Conservation (phyloP, 352 stramenopile species). For the Pythium coloratum region DNA sequence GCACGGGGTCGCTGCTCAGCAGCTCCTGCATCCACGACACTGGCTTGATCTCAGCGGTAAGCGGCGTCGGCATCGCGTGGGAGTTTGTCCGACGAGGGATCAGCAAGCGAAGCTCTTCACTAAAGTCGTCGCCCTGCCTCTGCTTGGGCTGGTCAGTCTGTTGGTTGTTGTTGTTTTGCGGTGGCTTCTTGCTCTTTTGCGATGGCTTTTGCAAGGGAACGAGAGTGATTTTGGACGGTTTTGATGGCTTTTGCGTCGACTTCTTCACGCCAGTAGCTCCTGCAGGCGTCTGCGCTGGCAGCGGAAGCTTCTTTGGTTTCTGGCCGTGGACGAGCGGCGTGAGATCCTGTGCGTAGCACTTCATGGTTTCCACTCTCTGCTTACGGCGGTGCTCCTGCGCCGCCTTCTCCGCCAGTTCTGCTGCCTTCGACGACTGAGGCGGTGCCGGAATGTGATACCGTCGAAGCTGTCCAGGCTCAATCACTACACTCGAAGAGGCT, state of each 20-base stretch:
- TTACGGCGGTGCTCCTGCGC: slow-evolving; percentile 36
- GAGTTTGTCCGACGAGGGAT: too few relatives aligned
- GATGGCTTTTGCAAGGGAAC: too few relatives aligned
- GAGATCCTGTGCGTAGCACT: slow-evolving; percentile 66
- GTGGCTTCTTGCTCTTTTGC: slow-evolving; percentile 1
- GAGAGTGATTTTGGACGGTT: too few relatives aligned
- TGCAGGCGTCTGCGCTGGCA: slow-evolving; percentile 12
- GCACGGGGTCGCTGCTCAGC: slow-evolving; percentile 28
- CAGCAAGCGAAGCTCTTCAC: background rate
- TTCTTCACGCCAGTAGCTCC: background rate
- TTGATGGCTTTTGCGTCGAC: background rate
- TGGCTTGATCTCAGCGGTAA: slow-evolving; percentile 67
- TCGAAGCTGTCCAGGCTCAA: slow-evolving; percentile 6
- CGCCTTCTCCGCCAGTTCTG: slow-evolving; percentile 13
- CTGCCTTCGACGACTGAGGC: background rate
- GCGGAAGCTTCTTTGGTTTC: slow-evolving; percentile 46
- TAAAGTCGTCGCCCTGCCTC: slow-evolving; percentile 25
- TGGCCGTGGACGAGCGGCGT: slow-evolving; percentile 51
- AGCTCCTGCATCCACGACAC: slow-evolving; percentile 57
- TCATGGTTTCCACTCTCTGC: slow-evolving; percentile 33
- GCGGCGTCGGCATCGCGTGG: slow-evolving; percentile 22
- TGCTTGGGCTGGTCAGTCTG: slow-evolving; percentile 25
- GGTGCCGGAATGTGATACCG: slow-evolving; percentile 5
- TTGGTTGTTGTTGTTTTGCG: slow-evolving; percentile 8
- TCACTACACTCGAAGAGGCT: too few relatives aligned